Evolutionary conservation across 2,329 filamentous ascomycete genomes (phyloP).

Genomic region (Thielaviopsis punctulata): DNA sequence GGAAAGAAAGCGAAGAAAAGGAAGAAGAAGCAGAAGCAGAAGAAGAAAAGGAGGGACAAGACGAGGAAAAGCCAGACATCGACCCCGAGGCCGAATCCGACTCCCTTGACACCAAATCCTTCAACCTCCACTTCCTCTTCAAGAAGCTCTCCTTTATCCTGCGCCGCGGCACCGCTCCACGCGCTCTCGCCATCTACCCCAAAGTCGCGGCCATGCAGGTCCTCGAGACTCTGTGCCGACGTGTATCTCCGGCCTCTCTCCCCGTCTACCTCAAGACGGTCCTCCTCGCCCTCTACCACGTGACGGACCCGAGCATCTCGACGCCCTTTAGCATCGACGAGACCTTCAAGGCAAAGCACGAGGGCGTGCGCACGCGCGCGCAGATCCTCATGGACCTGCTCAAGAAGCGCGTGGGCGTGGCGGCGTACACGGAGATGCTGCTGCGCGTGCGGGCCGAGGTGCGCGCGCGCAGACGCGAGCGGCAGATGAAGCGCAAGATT

Average conservation of each 20-base stretch:
- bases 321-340: conserved; percentile 55
- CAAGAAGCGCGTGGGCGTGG: conserved; percentile 69
- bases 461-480: conserved; percentile 51
- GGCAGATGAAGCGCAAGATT: conserved; percentile 74
- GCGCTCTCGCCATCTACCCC: conserved; percentile 45
- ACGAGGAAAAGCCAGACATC: conserved; percentile 13
- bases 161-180: conserved; percentile 53
- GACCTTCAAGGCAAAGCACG: conserved; percentile 50
- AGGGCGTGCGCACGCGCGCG: conserved; percentile 52
- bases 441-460: conserved; percentile 56
- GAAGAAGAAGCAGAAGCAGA: conserved; percentile 20
- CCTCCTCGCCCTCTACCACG: conserved; percentile 51
- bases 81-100: conserved; percentile 9
- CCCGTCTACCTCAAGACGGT: conserved; percentile 43
- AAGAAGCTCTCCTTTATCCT: conserved; percentile 62
- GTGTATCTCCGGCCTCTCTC: conserved; percentile 40
- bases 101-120: conserved; percentile 12
- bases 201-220: conserved; percentile 64
- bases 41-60: conserved; percentile 18
- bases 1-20: conserved; percentile 21
- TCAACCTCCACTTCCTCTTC: conserved; percentile 55
- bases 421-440: conserved; percentile 59
- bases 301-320: conserved; percentile 65
- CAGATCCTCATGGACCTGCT: conserved; percentile 65
- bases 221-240: conserved; percentile 49